Evolutionary conservation across 1,284 basidiomycete species (phyloP).

Genomic region (Trichosporon sp.): DNA sequence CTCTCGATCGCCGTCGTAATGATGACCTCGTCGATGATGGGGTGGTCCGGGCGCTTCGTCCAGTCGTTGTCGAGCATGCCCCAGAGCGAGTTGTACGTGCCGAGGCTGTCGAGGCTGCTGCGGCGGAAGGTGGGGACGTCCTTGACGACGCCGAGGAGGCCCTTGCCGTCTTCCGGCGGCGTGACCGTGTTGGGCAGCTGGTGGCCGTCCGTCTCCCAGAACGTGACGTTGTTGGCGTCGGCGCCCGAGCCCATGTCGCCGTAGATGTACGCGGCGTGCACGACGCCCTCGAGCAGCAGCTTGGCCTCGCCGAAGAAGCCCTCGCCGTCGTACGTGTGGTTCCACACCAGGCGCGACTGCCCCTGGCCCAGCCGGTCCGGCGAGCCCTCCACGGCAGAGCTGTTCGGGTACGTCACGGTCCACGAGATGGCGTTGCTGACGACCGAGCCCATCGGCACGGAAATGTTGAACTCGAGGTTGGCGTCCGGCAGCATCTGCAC

Average conservation of each 20-base stretch:
- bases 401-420: not conserved
- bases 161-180: not conserved
- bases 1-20: not conserved
- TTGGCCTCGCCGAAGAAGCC: not conserved
- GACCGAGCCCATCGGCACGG: not conserved
- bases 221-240: not conserved
- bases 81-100: not conserved
- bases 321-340: not conserved
- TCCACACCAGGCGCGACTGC: not conserved
- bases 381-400: no score
- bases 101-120: not conserved
- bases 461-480: not conserved
- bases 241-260: not conserved
- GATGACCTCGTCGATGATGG: not conserved
- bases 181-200: not conserved
- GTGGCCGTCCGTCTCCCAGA: not conserved
- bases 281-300: not conserved
- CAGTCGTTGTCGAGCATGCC: not conserved
- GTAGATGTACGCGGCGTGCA: not conserved
- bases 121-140: not conserved
- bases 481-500: not conserved
- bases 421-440: not conserved
- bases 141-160: not conserved
- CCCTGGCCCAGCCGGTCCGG: not conserved
- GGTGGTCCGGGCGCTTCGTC: not conserved